These are phyloP conservation scores for Pulveroboletus sp. DNA, from an alignment of 1,284 basidiomycete genomes.

Conservation along the genomic window DNA sequence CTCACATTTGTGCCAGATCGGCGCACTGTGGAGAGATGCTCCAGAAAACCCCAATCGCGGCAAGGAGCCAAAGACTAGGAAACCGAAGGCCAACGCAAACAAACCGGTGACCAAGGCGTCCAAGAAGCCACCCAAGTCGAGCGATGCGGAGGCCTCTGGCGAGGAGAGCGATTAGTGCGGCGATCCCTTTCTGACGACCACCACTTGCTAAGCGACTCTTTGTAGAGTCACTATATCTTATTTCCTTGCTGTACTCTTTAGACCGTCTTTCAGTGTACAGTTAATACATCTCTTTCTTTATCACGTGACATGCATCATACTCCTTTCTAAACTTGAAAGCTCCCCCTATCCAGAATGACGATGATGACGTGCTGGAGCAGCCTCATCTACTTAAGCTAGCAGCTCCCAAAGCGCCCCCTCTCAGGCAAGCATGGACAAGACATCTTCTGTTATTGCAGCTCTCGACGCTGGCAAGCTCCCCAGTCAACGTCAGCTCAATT, in stretches of 20 bases:
- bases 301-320: slow-evolving; percentile 22
- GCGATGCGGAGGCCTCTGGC: slow-evolving; percentile 26
- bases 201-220: background rate
- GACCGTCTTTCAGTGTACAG: background rate
- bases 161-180: slow-evolving; percentile 28
- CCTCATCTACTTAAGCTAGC: background rate
- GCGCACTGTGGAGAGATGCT: slow-evolving; percentile 52
- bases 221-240: slow-evolving; percentile 10
- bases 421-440: slow-evolving; percentile 51
- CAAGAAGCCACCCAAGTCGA: slow-evolving; percentile 27
- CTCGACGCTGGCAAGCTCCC: slow-evolving; percentile 67
- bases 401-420: background rate
- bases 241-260: slow-evolving; percentile 19
- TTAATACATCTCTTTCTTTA: too few species aligned
- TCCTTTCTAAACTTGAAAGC: slow-evolving; percentile 7
- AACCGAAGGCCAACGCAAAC: slow-evolving; percentile 40
- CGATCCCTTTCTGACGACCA: background rate
- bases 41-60: slow-evolving; percentile 63
- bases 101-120: slow-evolving; percentile 18
- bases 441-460: slow-evolving; percentile 58
- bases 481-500: slow-evolving; percentile 52
- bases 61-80: slow-evolving; percentile 44
- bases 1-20: slow-evolving; percentile 45
- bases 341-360: slow-evolving; percentile 22
- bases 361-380: background rate